Evolutionary conservation across 176 grass and related monocot species (phyloP), one percentile per base, ranked within the genome.

Genomic region (Canna indica): DNA sequence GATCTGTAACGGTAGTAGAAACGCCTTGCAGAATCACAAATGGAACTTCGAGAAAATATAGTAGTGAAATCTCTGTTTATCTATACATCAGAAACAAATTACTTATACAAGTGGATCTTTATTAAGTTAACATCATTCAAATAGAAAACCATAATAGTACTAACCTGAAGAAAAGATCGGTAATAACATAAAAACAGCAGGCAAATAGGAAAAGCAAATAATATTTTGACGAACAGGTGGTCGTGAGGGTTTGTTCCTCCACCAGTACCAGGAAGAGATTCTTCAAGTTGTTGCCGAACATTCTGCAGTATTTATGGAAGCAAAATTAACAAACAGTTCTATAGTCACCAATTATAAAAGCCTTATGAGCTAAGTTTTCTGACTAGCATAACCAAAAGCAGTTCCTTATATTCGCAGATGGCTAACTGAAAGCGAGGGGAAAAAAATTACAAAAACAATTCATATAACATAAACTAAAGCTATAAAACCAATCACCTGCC

Each of bases 221-320:
- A 73, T 69, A 90, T 58, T 30, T 84, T 82, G 61, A 90, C 81
- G 62, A 87, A 47, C 22, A 81, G 45, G 47, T 92, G 88, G 44
- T 92, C 88, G 70, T 67, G 79, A 79, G 77, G 81, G 54, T 77
- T 87, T 77, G 71, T 90, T 31, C 93, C 93, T 31, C 86, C 93
- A 77, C 81, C 82, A 79, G 88, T 90, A 61, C 88, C 86, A 0
- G 93, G 93, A 48, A 92, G 84, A 79, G 93, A 90, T 47, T 86
- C 93, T 80, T 87, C 77, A 73, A 97, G 79, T 60, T 69, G 86
- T 83, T 92, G 73, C 61, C 93, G 85, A 75, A 90, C 76, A 68
- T 86, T 77, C 93, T 97, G 81, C 63, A 69, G 9, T 9, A 16
- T 59, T 39, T 34, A 1, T 29, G 33, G 12, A 74, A 80, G 2